Evolutionary conservation across 2,329 filamentous ascomycete species (phyloP), one percentile per base, ranked within the genome.

Genomic region (Lachnellula willkommii): DNA sequence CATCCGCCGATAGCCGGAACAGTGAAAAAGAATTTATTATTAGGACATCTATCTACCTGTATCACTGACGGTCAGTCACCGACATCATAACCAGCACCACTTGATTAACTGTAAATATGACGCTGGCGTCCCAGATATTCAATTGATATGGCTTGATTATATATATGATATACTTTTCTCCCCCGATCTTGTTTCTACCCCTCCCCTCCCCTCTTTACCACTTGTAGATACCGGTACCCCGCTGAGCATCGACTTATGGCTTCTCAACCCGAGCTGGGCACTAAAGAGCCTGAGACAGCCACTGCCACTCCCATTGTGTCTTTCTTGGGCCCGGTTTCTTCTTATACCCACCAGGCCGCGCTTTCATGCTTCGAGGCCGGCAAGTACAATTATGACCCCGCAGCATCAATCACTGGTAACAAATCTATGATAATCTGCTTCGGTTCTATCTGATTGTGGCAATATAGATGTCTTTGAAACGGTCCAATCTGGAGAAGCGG

Each of bases 401-500:
- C 72, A 52, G 65, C 67, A 32, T 75, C 73, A 51, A 81, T 82
- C 64, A 71, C 73, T 63, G 69, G 68, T 70, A 65, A 37, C 7
- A 28, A n/a, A 46, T n/a, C 11, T 35, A 42, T 43, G 32, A 48
- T 50, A 36, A 14, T 47, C n/a, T 35, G n/a, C 42, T 32, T 12
- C 46, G n/a, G n/a, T 32, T 15, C 5, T 48, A 42, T 50, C 55
- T 59, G 51, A 58, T 50, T 40, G 47, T 52, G 24, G 36, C 37
- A 28, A 53, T 22, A 15, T 61, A 87, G 90, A 94, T 68, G 84
- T 95, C 65, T 96, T 96, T 71, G 78, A 85, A 50, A 79, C 84
- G 15, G 88, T 96, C 5, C 90, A 95, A 67, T 77, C 78, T 39
- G 79, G 82, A 56, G 69, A 75, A 46, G 83, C 82, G 0, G 73